Evolutionary conservation across 192 early-diverging fungal species (phyloP), one percentile per base, ranked within the genome.

Genomic region (Gigaspora rosea): DNA sequence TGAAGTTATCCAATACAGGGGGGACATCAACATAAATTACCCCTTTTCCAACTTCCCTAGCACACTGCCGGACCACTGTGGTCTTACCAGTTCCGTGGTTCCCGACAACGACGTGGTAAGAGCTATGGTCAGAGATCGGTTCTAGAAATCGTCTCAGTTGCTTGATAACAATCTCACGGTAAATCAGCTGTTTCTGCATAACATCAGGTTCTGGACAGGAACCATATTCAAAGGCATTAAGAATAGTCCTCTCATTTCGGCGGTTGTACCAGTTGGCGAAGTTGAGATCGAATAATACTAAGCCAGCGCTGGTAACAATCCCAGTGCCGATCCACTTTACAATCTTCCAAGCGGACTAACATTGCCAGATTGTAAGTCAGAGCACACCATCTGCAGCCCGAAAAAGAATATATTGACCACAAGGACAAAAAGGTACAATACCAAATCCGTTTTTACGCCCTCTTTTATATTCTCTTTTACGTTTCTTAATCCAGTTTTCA

Each of bases 11-110:
- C 32, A 74, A 74, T 41, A 62, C 0, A 65, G 27, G 48, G n/a
- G 75, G 41, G 41, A 66, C n/a, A 66, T 76, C 18, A 63, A 76
- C n/a, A 76, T 76, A 66, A 76, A 76, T 61, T n/a, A 66, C 62
- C 51, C 61, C 75, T 47, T 63, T 76, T 76, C 75, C 18, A 46
- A 76, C 62, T 15, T 76, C 18, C 8, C 13, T 76, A 63, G 75
- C 47, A 61, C 48, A 22, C 36, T 64, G 58, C 32, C 3, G 27
- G 61, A 76, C 32, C 15, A 61, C 35, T 66, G 75, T 76, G 35
- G 75, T 76, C 62, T 76, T 66, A 18, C 75, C 61, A 75, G 59
- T 75, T 33, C 74, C 59, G 20, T 75, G 9, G 48, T 64, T 64
- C 20, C 74, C 61, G 46, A 64, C 54, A 62, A 75, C 13, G 74